phyloP scores from a whole-genome alignment of 1,139 yeast genomes.

The Trichomonascaceae sp. region DNA sequence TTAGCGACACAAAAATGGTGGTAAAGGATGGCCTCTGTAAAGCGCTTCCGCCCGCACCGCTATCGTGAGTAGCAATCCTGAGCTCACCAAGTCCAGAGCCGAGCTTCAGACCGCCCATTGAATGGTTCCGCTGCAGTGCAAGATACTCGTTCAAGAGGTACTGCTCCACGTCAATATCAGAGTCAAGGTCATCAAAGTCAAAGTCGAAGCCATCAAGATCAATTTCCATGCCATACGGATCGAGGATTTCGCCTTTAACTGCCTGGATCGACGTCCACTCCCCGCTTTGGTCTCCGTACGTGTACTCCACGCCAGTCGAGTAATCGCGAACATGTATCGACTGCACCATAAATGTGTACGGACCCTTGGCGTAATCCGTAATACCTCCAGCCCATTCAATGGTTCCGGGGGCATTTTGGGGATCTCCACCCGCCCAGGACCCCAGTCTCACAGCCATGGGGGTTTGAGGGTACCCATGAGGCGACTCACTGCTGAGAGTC shows the following conservation, averaged over 20 bases:
- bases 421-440: conserved; percentile 75
- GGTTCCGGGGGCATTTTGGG: conserved; percentile 47
- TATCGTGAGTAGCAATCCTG: too few relatives aligned
- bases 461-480: conserved; percentile 53
- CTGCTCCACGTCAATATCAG: too few relatives aligned
- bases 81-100: too few relatives aligned
- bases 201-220: too few relatives aligned
- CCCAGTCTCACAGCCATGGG: conserved; percentile 66
- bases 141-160: too few relatives aligned
- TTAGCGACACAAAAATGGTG: too few relatives aligned
- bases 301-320: conserved; percentile 61
- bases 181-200: too few relatives aligned
- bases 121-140: too few relatives aligned
- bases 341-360: conserved; percentile 56
- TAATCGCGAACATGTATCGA: conserved; percentile 57
- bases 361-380: conserved; percentile 53
- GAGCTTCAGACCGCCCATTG: too few relatives aligned
- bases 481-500: conserved; percentile 28
- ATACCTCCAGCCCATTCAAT: conserved; percentile 78
- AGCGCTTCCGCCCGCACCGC: too few relatives aligned
- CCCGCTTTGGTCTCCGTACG: conserved; percentile 54
- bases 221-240: background rate
- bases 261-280: conserved; percentile 56
- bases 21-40: too few relatives aligned
- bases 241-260: conserved; percentile 39